phyloP scores from a whole-genome alignment of 352 stramenopile species.

The Phytopythium helicoides region DNA sequence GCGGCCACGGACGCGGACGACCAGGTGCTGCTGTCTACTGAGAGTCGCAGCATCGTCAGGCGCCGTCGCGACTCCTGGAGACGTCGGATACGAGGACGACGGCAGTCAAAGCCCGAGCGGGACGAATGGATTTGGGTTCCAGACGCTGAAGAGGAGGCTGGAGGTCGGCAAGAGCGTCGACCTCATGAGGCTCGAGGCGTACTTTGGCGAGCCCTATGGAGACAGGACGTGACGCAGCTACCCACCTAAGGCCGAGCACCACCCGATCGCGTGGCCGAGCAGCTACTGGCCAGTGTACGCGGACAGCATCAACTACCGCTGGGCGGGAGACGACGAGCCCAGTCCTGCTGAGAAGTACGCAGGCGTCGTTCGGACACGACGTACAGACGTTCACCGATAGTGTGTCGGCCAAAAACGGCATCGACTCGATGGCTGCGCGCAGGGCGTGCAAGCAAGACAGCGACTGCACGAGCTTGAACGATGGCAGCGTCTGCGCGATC shows the following conservation, averaged over 20 bases:
- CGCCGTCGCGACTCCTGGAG: conserved; percentile 10
- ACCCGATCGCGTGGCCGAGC: conserved; percentile 55
- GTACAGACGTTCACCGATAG: conserved; percentile 31
- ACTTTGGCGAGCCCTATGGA: conserved; percentile 43
- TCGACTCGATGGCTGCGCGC: conserved; percentile 37
- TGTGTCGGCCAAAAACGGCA: conserved; percentile 43
- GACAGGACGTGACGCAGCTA: conserved; percentile 49
- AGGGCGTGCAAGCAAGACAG: conserved; percentile 20
- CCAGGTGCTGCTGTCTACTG: not conserved
- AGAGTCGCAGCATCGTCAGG: not conserved
- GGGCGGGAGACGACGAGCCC: conserved; percentile 23
- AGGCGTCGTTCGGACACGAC: conserved; percentile 43
- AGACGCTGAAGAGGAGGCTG: conserved; percentile 15
- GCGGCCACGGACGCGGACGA: conserved; percentile 7
- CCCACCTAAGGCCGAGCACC: conserved; percentile 34
- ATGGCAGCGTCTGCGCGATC: conserved; percentile 43
- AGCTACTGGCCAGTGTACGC: conserved; percentile 70
- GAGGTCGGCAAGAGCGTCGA: conserved; percentile 40
- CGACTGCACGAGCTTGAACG: conserved; percentile 32
- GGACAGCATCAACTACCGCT: conserved; percentile 65
- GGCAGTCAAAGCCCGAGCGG: too few relatives aligned
- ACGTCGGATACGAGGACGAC: conserved; percentile 9
- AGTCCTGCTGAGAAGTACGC: conserved; percentile 58
- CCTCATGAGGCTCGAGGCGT: conserved; percentile 47
- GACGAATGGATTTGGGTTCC: not conserved